Base-by-base conservation (phyloP, 2,329 filamentous ascomycete species). In the Talaromyces sp. region DNA sequence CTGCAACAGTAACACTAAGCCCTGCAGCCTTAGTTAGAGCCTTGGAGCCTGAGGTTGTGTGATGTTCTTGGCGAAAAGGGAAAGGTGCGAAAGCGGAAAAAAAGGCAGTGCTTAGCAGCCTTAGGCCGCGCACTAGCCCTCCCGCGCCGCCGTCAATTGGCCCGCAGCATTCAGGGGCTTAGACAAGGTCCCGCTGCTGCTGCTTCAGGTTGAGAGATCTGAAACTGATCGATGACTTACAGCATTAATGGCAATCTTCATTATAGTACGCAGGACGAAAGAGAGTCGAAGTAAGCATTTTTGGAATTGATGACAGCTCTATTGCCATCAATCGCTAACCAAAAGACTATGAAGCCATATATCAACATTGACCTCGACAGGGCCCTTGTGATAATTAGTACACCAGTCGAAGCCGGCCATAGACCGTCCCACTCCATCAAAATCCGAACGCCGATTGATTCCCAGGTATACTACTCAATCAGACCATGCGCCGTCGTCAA, bases 171-270 rank as follows among this genome's bases (percentile, higher is more conserved):
- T 59, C 56, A 59, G 56, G 56, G 56, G 56, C 56, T 27, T 59
- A 37, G 7, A 22, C n/a, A 56, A 3, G 19, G 31, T 13, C 19
- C 52, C 52, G 35, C 50, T 35, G 50, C n/a, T 56, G 31, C 31
- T 56, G 50, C 50, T 22, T 19, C 50, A 37, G 16, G 31, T 13
- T 56, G 50, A 56, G n/a, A 31, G 31, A 56, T 56, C 50, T 56
- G 50, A 56, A 56, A 56, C 50, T 56, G n/a, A 56, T 56, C 50
- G 50, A 56, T 56, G 50, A 35, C 50, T 33, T 54, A 54, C 50
- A 54, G 31, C 4, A 31, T 11, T 54, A 56, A 56, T 56, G 16
- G 50, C 50, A 35, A 33, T 52, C 49, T n/a, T 52, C 14, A 24
- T 50, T 50, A 50, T 50, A 16, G 14, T 41, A 16, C 14, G 14